Base-by-base conservation (phyloP, 441 rosid genomes). In the Eugenia klotzschiana region DNA sequence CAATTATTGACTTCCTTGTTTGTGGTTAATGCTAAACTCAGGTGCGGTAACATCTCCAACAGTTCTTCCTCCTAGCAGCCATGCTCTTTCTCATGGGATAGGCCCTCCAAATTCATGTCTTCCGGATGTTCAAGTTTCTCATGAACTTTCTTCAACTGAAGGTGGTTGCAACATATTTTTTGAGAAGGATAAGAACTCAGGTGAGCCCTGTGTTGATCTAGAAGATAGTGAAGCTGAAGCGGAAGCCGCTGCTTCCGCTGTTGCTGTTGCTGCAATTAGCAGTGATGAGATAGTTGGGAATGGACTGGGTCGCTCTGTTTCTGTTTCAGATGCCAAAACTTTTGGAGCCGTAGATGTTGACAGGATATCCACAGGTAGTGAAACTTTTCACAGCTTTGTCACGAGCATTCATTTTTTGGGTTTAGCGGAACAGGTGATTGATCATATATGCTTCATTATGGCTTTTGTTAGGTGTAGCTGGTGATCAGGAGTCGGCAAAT, bases 11-110 rank as follows among this genome's bases (percentile, higher is more conserved):
- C 74, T 43, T 84, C 85, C 84, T 64, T 85, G 15, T 80, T 79
- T 40, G 43, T 77, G 51, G 81, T n/a, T 84, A 57, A 43, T 72
- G 86, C 27, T 82, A 50, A 90, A 64, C 80, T 81, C 91, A 95
- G 98, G 99, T 86, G 99, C 95, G 37, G 98, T 97, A 80, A 94
- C 98, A 84, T 93, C 98, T 84, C 94, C 99, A 16, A 88, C 98
- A 43, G 88, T 93, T 85, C 91, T 92, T 40, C 92, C 94, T 85
- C 87, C 92, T n/a, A 87, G 89, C 88, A 89, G 89, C 82, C 87
- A 86, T 84, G 84, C 91, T 80, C 85, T 89, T 86, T 86, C 93
- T 51, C 94, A 91, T 60, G 93, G 93, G 37, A 91, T 93, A 80
- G 92, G 92, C 80, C 93, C 93, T 84, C 94, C 89, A 27, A 91